A percentile compares a stretch with the other conserved stretches of the same genome.
These are phyloP conservation scores for Candida peoriensis DNA, from an alignment of 805 yeast genomes.

Conservation along the genomic window DNA sequence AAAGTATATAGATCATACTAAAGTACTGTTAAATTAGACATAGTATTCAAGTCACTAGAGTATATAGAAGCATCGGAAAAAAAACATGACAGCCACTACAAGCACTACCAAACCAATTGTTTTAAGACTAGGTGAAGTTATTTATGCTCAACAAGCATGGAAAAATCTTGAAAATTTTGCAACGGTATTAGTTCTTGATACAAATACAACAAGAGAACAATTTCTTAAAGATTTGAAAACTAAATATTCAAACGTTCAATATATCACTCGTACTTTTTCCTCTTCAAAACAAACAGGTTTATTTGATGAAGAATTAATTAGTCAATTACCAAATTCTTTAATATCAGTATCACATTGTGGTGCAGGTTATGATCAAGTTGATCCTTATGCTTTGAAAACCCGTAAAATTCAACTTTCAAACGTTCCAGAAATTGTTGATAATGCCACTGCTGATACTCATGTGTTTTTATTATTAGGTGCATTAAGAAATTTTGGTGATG, in stretches of 20 bases:
- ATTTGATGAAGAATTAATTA: conserved; percentile 57
- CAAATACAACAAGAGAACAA: conserved; percentile 30
- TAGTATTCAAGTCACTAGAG: no score
- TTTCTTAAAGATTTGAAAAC: conserved; percentile 31
- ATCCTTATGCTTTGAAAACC: conserved; percentile 45
- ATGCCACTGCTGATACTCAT: conserved; percentile 70
- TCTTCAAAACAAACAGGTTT: conserved; percentile 52
- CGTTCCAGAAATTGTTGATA: conserved; percentile 61
- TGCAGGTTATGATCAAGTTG: conserved; percentile 76
- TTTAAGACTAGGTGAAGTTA: conserved; percentile 57
- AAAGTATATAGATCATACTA: no score
- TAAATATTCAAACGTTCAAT: conserved; percentile 27
- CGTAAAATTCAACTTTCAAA: conserved; percentile 61
- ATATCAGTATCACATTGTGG: conserved; percentile 57
- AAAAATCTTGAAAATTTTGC: conserved; percentile 38
- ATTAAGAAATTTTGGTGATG: conserved; percentile 60
- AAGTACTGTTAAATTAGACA: no score
- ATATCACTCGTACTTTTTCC: conserved; percentile 48
- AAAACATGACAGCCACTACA: no score
- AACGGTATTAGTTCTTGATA: conserved; percentile 42
- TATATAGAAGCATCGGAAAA: no score
- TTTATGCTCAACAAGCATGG: conserved; percentile 66
- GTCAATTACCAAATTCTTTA: conserved; percentile 48
- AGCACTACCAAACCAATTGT: conserved; percentile 46
- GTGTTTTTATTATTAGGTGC: conserved; percentile 59